phyloP scores from a whole-genome alignment of 257 asterid species.

The Solanum corneliomulleri region DNA sequence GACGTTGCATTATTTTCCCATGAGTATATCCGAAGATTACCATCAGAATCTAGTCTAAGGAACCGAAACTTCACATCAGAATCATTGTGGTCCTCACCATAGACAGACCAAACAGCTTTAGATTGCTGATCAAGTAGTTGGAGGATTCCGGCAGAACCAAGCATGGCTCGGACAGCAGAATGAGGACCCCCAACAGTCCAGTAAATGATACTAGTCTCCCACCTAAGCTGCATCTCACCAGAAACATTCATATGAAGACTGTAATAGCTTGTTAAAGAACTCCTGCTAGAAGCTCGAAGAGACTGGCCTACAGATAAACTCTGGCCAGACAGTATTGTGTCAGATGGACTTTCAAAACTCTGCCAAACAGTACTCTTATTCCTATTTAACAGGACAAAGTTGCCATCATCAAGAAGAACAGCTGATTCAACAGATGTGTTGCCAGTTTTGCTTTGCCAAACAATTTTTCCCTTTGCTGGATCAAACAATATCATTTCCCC shows the following conservation, averaged over 20 bases:
- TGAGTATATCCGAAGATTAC: constrained; percentile 35
- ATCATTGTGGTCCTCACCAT: constrained; percentile 26
- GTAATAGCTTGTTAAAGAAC: constrained; percentile 22
- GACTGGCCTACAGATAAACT: constrained; percentile 14
- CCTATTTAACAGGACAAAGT: constrained; percentile 14
- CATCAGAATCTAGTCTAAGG: constrained; percentile 36
- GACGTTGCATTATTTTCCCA: constrained; percentile 26
- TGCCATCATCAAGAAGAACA: constrained; percentile 22
- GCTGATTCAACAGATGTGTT: constrained; percentile 20
- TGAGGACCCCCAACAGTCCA: constrained; percentile 18
- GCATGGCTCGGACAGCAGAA: constrained; percentile 7
- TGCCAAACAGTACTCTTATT: constrained; percentile 16
- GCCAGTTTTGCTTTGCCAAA: constrained; percentile 26
- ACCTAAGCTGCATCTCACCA: constrained; percentile 31
- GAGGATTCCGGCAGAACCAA: constrained; percentile 14
- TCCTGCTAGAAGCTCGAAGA: constrained; percentile 23
- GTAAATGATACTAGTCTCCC: constrained; percentile 30
- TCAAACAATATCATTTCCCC: constrained; percentile 27
- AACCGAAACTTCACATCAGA: constrained; percentile 23
- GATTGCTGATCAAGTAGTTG: constrained; percentile 17
- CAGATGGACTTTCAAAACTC: constrained; percentile 26
- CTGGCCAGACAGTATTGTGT: constrained; percentile 31
- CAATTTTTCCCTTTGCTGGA: constrained; percentile 12
- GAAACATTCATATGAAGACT: constrained; percentile 18
- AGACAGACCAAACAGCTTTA: constrained; percentile 21